Base-by-base conservation (phyloP, 2,329 filamentous ascomycete species). In the Sporothrix pallida region DNA sequence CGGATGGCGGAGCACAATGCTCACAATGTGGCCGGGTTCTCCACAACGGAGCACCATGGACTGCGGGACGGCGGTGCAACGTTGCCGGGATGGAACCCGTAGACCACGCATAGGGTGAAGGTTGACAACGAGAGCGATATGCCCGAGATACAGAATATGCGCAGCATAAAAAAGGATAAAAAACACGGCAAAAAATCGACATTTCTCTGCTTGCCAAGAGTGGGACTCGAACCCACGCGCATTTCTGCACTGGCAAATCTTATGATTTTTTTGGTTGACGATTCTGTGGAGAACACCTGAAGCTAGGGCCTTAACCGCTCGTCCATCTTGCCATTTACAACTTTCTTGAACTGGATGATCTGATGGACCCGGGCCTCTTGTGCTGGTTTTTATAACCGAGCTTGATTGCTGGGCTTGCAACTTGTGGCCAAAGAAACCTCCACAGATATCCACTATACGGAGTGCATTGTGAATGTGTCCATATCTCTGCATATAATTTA, bases 281-380 rank as follows among this genome's bases (percentile, higher is more conserved):
- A 20, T 44, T 63, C 44, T 26, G 31, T 12, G n/a, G 17, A 46
- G 26, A 62, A 9, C 15, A 48, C 54, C 44, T 15, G 70, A 62
- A 71, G 69, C n/a, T 50, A 50, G 69, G 10, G 69, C 52, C 54
- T 60, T 71, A 60, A 62, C 37, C 52, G 48, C 69, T 71, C 54
- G 52, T 37, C 54, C 69, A 71, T 50, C 42, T 60, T 62, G 42
- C 69, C 69, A 10, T 71, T 37, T 46, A n/a, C 2, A 10, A 20
- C 42, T 44, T 26, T 23, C n/a, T 17, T 70, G 12, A 2, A 17
- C 10, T 12, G 15, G n/a, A n/a, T 7, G 13, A 7, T 37, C 26
- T 26, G 26, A 42, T 42, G 23, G 26, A 37, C 13, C 48, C 46
- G 46, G 8, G 13, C 26, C 67, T 7, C n/a, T 58, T 6, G 17